A percentile compares a stretch with the other conserved stretches of the same genome.
phyloP scores from a whole-genome alignment of 768 basidiomycete species.

The Pulveroboletus sp. region DNA sequence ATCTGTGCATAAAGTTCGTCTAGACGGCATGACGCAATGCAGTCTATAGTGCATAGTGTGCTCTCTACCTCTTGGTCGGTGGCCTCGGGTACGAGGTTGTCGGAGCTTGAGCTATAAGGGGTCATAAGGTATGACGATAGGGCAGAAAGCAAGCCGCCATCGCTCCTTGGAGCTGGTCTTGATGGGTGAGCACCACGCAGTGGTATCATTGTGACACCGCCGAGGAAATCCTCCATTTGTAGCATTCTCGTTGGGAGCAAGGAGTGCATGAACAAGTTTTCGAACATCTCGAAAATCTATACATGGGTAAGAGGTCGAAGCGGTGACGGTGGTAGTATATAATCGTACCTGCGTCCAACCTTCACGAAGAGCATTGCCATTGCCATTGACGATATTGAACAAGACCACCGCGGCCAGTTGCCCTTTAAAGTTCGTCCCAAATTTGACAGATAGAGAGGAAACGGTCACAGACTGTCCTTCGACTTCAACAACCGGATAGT shows the following conservation, averaged over 20 bases:
- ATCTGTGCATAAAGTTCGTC: conserved; percentile 95
- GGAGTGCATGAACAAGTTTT: conserved; percentile 92
- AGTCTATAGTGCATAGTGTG: conserved; percentile 93
- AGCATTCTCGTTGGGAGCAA: conserved; percentile 87
- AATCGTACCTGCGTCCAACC: conserved; percentile 84
- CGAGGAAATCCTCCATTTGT: conserved; percentile 98
- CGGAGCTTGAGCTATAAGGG: conserved; percentile 76
- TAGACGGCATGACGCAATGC: conserved; percentile 87
- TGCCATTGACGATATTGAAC: conserved; percentile 96
- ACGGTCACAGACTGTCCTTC: conserved; percentile 90
- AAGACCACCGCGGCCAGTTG: conserved; percentile 96
- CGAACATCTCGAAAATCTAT: conserved; percentile 98
- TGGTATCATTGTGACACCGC: conserved; percentile 92
- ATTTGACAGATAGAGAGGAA: conserved; percentile 87
- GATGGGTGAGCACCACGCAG: conserved; percentile 72
- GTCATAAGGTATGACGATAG: conserved; percentile 96
- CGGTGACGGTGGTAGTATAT: not conserved
- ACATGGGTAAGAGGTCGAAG: conserved; percentile 1
- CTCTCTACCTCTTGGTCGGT: conserved; percentile 91
- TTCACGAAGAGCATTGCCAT: conserved; percentile 89
- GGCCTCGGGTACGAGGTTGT: conserved; percentile 81
- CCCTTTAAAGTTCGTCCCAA: conserved; percentile 93
- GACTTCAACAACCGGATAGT: conserved; percentile 85
- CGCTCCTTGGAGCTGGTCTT: conserved; percentile 59
- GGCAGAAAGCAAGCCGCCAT: conserved; percentile 91